Conservation (phyloP, 2,329 filamentous ascomycete genomes). For the Orbilia blumenaviensis region DNA sequence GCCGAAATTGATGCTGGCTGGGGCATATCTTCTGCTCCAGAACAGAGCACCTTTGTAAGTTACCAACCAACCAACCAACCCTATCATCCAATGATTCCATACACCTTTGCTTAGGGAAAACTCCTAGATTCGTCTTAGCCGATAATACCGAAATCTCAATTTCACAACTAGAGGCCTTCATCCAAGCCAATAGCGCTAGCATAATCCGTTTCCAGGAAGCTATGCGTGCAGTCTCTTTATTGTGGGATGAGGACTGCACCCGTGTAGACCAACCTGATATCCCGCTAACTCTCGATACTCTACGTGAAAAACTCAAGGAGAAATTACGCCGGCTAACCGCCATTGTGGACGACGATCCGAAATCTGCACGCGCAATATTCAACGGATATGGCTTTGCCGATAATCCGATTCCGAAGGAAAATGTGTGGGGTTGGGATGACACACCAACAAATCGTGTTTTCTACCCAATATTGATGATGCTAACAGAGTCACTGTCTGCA, state of each 20-base stretch:
- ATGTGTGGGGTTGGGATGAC: background rate
- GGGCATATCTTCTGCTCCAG: background rate
- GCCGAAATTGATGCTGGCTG: background rate
- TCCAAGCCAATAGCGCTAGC: background rate
- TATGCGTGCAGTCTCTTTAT: background rate
- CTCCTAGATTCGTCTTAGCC: background rate
- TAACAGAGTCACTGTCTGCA: background rate
- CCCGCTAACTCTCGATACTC: constrained; percentile 15
- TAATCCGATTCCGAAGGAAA: background rate
- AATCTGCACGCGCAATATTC: background rate
- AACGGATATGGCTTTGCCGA: background rate
- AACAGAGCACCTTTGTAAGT: background rate
- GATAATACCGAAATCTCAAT: constrained; percentile 3
- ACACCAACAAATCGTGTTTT: constrained; percentile 12
- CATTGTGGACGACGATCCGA: background rate
- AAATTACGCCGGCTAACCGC: background rate
- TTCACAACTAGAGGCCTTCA: constrained; percentile 7
- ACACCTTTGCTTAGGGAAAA: background rate
- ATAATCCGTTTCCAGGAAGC: constrained; percentile 19
- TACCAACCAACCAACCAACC: background rate
- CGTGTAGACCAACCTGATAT: background rate
- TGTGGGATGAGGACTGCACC: constrained; percentile 12
- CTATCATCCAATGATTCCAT: background rate
- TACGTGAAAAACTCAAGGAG: background rate
- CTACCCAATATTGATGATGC: background rate